phyloP scores from a whole-genome alignment of 257 asterid genomes.

The Solanum dulcamara region DNA sequence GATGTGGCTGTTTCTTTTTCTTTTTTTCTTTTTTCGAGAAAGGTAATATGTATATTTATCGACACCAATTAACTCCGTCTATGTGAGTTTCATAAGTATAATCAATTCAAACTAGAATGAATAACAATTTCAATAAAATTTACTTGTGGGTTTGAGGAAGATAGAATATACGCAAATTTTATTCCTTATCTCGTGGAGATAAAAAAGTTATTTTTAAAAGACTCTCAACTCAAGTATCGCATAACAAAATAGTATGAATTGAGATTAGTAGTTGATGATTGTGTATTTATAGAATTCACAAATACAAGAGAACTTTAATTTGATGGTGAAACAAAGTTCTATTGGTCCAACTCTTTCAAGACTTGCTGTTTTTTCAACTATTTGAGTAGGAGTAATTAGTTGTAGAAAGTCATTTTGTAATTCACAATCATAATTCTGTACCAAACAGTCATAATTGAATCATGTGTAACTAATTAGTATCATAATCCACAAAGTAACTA shows the following conservation, averaged over 20 bases:
- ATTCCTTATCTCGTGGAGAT: neutral
- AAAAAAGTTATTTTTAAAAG: neutral
- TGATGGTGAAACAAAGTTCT: neutral
- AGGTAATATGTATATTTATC: neutral
- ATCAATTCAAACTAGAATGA: neutral
- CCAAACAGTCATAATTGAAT: neutral
- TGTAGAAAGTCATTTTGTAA: neutral
- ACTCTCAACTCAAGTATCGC: neutral
- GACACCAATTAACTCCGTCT: neutral
- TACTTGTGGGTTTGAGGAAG: neutral
- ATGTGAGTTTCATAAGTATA: neutral
- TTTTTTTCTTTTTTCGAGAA: neutral
- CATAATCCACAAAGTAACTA: neutral
- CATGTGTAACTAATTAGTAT: neutral
- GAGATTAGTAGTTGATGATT: neutral
- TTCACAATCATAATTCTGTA: neutral
- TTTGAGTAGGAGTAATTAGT: neutral
- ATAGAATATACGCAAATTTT: neutral
- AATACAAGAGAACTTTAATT: neutral
- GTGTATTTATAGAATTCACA: neutral
- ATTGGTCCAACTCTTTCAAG: neutral
- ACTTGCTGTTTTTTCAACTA: neutral
- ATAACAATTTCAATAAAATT: no score
- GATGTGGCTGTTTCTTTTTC: no score
- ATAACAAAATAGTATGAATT: neutral